These are phyloP conservation scores for Yamadazyma takamatsuzukensis DNA, from an alignment of 805 yeast genomes.

Conservation along the genomic window DNA sequence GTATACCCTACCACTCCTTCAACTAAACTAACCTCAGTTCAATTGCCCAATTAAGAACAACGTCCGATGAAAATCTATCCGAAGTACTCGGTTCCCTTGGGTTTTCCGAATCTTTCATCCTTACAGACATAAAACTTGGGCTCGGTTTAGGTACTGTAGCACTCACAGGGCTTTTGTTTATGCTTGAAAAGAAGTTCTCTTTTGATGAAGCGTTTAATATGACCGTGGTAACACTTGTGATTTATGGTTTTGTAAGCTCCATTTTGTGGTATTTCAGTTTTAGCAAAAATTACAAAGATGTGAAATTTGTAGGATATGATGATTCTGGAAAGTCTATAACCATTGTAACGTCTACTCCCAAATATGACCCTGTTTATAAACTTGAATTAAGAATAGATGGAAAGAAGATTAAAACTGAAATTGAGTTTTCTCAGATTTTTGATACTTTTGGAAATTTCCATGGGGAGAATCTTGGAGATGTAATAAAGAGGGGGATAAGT, in stretches of 20 bases:
- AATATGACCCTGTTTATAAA: slow-evolving; percentile 44
- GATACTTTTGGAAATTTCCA: slow-evolving; percentile 45
- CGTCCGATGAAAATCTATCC: slow-evolving; percentile 48
- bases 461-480: slow-evolving; percentile 15
- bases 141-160: slow-evolving; percentile 47
- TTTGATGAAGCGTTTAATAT: slow-evolving; percentile 38
- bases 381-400: slow-evolving; percentile 30
- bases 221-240: slow-evolving; percentile 31
- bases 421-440: slow-evolving; percentile 42
- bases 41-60: slow-evolving; percentile 45
- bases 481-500: slow-evolving; percentile 16
- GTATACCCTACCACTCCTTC: slow-evolving; percentile 10
- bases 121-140: slow-evolving; percentile 45
- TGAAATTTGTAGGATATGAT: slow-evolving; percentile 43
- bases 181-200: slow-evolving; percentile 45
- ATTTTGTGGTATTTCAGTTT: slow-evolving; percentile 31
- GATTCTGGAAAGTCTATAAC: slow-evolving; percentile 30
- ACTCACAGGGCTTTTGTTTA: slow-evolving; percentile 44
- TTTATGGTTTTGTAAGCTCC: slow-evolving; percentile 35
- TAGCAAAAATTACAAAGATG: slow-evolving; percentile 34
- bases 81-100: slow-evolving; percentile 40
- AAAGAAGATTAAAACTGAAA: slow-evolving; percentile 15
- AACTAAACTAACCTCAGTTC: slow-evolving; percentile 18
- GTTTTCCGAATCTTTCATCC: slow-evolving; percentile 43
- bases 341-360: slow-evolving; percentile 39